Evolutionary conservation across 2,329 filamentous ascomycete species (phyloP), one percentile per base, ranked within the genome.

Genomic region (Apiospora arundinis): DNA sequence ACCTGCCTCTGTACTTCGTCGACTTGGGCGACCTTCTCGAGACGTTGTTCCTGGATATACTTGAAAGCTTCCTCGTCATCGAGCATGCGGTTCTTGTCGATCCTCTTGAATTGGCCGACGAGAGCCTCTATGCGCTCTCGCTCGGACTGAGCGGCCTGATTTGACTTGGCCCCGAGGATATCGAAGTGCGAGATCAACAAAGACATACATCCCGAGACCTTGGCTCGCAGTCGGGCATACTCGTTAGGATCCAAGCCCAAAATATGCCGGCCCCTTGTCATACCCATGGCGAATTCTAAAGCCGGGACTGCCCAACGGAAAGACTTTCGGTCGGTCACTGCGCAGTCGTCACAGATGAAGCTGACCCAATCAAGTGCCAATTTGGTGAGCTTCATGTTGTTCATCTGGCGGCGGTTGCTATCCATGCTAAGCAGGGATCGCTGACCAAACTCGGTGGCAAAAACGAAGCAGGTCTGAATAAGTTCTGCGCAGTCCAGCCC

Each of bases 371-470:
- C 95, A 14, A 99, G 86, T 4, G 95, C 95, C 69, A 99, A 87
- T 79, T 97, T 94, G 16, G 95, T 97, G 70, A 99, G 88, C 81
- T 97, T 97, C 76, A 97, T 88, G 81, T 97, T 98, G 83, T 98
- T 98, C 93, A 98, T 97, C 76, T 97, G 94, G 68, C 95, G 92
- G 70, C 96, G 88, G 79, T 97, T 98, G 81, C 93, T 93, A 82
- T 99, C 96, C 91, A 99, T 96, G 84, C 97, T 97, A 25, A 96
- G 90, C 68, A 97, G 89, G 2, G 95, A 98, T 74, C 96, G 92
- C 80, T 98, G 95, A 63, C 96, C 96, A 76, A 99, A 99, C 80
- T 99, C 96, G 0, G 96, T 98, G n/a, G 96, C 96, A 78, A 98
- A 99, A 52, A 97, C 93, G 81, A 98, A 99, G 82, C 95, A 99